Evolutionary conservation across 2,329 filamentous ascomycete genomes (phyloP), one percentile per base, ranked within the genome.

Genomic region (Bipolaris sorokiniana): DNA sequence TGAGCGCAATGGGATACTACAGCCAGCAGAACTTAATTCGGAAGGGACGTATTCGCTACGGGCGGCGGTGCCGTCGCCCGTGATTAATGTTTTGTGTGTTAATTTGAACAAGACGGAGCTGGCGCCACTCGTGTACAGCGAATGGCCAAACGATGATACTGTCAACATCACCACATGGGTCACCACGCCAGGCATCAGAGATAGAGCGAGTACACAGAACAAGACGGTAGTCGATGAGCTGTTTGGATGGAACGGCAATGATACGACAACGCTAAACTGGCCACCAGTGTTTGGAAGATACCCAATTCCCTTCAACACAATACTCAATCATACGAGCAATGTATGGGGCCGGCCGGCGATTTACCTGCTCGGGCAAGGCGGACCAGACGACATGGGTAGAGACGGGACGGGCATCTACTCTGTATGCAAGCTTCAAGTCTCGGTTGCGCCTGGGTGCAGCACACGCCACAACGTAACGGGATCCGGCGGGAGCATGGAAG

Each of bases 21-120:
- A 94, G 65, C 90, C 91, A 0, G 74, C 75, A 48, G 79, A 83
- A 22, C 70, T 82, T 2, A 77, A 81, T 48, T 89, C 89, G 0
- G 81, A 90, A 7, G 90, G 90, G 10, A 84, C 88, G 46, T 93
- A 92, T 72, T 80, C 79, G 3, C 78, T 94, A 3, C 77, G 80
- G 13, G 91, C 90, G 0, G 87, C 88, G 0, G 88, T 92, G 0
- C 85, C 89, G 0, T 89, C 87, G 0, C 90, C 90, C 0, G 81
- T 84, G 0, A 76, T 93, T 42, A 91, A 93, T 61, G 88, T 91
- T 0, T 74, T 92, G 31, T 95, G 91, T 64, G 88, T 84, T 1
- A 89, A 90, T 40, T 80, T 92, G 79, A 81, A 81, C 0, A 55
- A 72, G 18, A 66, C 79, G 0, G 88, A 91, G 51, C 74, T 94